Conservation (phyloP, 768 basidiomycete species). For the Tephrocybe sp. region DNA sequence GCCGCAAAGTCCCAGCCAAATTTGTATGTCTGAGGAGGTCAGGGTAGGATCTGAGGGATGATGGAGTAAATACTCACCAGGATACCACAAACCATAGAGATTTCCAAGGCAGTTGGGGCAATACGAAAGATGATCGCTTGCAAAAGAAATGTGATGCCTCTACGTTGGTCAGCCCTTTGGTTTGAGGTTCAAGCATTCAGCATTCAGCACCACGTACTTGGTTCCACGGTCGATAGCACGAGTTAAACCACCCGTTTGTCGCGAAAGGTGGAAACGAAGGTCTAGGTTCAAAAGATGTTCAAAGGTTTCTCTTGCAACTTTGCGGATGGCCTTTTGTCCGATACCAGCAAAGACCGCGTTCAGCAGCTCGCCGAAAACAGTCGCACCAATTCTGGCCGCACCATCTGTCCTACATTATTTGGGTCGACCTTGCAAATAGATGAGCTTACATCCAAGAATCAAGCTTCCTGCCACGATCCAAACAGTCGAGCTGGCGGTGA, state of each 20-base stretch:
- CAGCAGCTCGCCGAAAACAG: constrained; percentile 85
- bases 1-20: constrained; percentile 98
- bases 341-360: constrained; percentile 97
- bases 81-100: constrained; percentile 95
- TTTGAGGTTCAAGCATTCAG: too few relatives aligned
- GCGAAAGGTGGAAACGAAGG: constrained; percentile 85
- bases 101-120: constrained; percentile 93
- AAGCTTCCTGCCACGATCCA: constrained; percentile 91
- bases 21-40: constrained; percentile 74
- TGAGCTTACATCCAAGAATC: constrained; percentile 81
- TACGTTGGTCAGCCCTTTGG: constrained; percentile 26
- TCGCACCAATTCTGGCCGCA: constrained; percentile 83
- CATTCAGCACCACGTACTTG: constrained; percentile 56
- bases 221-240: constrained; percentile 97
- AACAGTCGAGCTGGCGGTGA: constrained; percentile 72
- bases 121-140: constrained; percentile 94
- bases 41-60: background rate
- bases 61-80: constrained; percentile 54
- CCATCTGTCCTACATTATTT: constrained; percentile 59
- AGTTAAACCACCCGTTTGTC: constrained; percentile 95
- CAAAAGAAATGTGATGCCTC: constrained; percentile 94
- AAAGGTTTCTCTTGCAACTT: constrained; percentile 94
- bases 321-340: constrained; percentile 90
- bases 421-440: background rate
- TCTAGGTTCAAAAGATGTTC: constrained; percentile 90